Base-by-base conservation (phyloP, 345 rosid genomes). In the Gossypium anomalum region DNA sequence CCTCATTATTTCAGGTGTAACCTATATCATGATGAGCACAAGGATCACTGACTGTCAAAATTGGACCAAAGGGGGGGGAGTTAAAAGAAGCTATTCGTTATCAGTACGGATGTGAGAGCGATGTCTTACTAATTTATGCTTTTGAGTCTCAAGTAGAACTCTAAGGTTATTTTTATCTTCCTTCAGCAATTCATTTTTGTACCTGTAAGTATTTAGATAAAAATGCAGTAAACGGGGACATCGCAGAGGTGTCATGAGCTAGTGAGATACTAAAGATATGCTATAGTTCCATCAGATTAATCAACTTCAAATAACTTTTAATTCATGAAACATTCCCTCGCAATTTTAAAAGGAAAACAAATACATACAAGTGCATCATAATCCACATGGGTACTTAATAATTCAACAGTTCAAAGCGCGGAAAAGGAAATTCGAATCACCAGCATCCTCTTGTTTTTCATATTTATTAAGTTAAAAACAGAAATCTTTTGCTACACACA, bases 101-200 rank as follows among this genome's bases (percentile, higher is more conserved):
- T 56, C 67, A 3, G 49, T 65, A 20, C 11, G 51, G 27, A n/a
- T 43, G 69, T 65, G 29, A 52, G 12, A 67, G 60, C 9, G n/a
- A 17, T 4, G 23, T 66, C 89, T 85, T 87, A 96, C 99, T 70
- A 87, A 77, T 78, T 87, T 86, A 83, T 96, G 98, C 63, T 82
- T 90, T 79, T 91, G 94, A 79, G 78, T 86, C 73, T 77, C 82
- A 20, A 96, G 82, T 71, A 96, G 88, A 67, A 56, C 67, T 80
- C 82, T 84, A 20, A 96, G 86, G 71, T 86, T 87, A 60, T 85
- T 90, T 86, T 93, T 93, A 78, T 93, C 98, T 80, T 93, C 97
- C 80, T 86, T 91, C 70, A 12, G 82, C 73, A 95, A 70, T 67
- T 88, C 97, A 83, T 91, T 85, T 85, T 93, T 95, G 86, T 95